A percentile compares a stretch with the other conserved stretches of the same genome.
These are phyloP conservation scores for Eremothecium gossypii DNA, from an alignment of 1,139 yeast genomes.

Conservation along the genomic window DNA sequence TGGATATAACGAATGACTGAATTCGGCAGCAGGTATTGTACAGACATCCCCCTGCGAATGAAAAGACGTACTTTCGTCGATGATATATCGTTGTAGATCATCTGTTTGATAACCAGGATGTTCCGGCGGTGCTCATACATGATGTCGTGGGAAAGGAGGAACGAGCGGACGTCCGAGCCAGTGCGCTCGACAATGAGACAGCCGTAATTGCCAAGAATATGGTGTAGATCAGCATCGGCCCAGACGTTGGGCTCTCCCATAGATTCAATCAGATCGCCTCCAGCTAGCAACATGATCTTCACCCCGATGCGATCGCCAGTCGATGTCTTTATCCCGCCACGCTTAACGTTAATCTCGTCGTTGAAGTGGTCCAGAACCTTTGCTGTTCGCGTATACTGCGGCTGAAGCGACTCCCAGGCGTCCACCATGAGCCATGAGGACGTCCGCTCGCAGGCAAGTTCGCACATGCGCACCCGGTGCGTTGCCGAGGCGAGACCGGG, in stretches of 20 bases:
- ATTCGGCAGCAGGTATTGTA: conserved; percentile 87
- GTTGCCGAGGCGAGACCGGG: conserved; percentile 84
- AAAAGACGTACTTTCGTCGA: conserved; percentile 91
- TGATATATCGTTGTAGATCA: conserved; percentile 90
- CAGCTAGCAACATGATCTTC: conserved; percentile 91
- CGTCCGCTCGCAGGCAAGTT: conserved; percentile 93
- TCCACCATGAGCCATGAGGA: conserved; percentile 98
- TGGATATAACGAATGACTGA: conserved; percentile 91
- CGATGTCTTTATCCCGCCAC: conserved; percentile 70
- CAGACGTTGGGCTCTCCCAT: conserved; percentile 99
- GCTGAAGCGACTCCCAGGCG: conserved; percentile 97
- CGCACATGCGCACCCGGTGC: conserved; percentile 96
- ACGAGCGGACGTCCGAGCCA: conserved; percentile 89
- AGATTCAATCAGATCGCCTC: conserved; percentile 93
- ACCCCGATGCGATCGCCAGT: conserved; percentile 75
- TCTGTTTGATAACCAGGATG: conserved; percentile 87
- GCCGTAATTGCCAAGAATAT: conserved; percentile 90
- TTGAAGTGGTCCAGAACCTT: conserved; percentile 93
- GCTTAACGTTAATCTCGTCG: conserved; percentile 79
- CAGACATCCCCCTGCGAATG: conserved; percentile 91
- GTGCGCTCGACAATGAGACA: conserved; percentile 95
- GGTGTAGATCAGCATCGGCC: conserved; percentile 95
- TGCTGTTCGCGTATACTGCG: conserved; percentile 87
- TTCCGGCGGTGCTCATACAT: conserved; percentile 95
- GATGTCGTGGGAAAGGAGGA: conserved; percentile 84